These are phyloP conservation scores for Tulasnella sp. DNA, from an alignment of 768 basidiomycete species.

Conservation along the genomic window DNA sequence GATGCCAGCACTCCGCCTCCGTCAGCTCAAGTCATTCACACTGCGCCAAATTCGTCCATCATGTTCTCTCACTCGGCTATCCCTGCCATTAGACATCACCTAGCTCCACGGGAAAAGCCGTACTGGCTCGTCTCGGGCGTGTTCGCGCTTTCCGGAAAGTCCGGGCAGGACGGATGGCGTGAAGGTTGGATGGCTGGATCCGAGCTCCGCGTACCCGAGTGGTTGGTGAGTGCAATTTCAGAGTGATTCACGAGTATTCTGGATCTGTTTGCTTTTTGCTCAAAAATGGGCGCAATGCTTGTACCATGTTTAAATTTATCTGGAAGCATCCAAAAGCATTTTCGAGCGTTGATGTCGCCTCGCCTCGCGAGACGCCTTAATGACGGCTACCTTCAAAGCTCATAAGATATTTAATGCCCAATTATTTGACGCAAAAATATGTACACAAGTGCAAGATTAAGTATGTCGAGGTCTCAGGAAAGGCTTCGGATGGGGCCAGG, in stretches of 20 bases:
- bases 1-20: constrained; percentile 31
- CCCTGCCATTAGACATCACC: constrained; percentile 54
- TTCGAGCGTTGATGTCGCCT: too few relatives aligned
- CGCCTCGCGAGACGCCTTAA: too few relatives aligned
- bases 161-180: neutral
- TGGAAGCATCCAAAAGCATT: neutral
- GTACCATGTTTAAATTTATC: neutral
- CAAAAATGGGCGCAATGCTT: neutral
- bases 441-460: too few relatives aligned
- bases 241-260: neutral
- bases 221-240: neutral
- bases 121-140: constrained; percentile 67
- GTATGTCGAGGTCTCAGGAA: too few relatives aligned
- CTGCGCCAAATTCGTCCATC: constrained; percentile 68
- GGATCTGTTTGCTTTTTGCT: neutral
- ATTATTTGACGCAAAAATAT: too few relatives aligned
- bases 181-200: neutral
- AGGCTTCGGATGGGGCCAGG: too few relatives aligned
- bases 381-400: too few relatives aligned
- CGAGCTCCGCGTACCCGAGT: neutral
- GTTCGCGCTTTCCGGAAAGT: constrained; percentile 44
- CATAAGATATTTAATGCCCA: too few relatives aligned
- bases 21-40: constrained; percentile 48
- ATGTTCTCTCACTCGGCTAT: constrained; percentile 61
- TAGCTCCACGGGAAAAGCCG: constrained; percentile 37